Base-by-base conservation (phyloP, 495 filamentous ascomycete species). In the Pseudoneurospora amorphoporcata region DNA sequence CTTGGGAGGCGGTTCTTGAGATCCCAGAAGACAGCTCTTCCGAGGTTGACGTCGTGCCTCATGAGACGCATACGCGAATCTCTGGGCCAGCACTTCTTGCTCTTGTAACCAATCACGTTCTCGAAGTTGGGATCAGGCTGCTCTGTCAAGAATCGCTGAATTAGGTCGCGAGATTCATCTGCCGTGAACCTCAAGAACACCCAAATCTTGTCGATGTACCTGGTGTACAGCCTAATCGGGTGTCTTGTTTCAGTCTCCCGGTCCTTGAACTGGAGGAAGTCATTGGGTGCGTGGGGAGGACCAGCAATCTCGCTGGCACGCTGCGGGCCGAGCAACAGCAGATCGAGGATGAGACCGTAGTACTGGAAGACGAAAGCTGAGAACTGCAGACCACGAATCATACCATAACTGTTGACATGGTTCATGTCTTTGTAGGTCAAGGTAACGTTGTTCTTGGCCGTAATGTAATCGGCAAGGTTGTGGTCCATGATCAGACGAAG, bases 381-480 rank as follows among this genome's bases (percentile, higher is more conserved):
- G 81, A 99, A 99, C 78, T 98, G 96, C 45, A 98, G 86, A 73
- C 96, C 96, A 72, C 96, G 93, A 77, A 98, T 98, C 89, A 99
- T 90, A 69, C 96, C 96, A 78, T 98, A 99, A 81, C 92, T 96
- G 81, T 99, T 99, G 71, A 95, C 96, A 79, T 99, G 96, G 78
- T 97, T 98, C 96, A 99, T 99, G 77, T 99, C 96, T 84, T 99
- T 99, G 83, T 99, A 99, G 75, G 95, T 98, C 71, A 99, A 87
- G 77, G 98, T 94, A 17, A 99, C 96, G 78, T 99, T 99, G 84
- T 99, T 99, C 88, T 99, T 99, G 5, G 94, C 94, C 12, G 94
- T 97, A 80, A 99, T 99, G 82, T 99, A 99, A 81, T 99, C 96
- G 7, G 96, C 96, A 78, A 99, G 82, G 82, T 99, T 99, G 86